phyloP scores from a whole-genome alignment of 2,329 filamentous ascomycete species.

The Fragosphaeria purpurea region DNA sequence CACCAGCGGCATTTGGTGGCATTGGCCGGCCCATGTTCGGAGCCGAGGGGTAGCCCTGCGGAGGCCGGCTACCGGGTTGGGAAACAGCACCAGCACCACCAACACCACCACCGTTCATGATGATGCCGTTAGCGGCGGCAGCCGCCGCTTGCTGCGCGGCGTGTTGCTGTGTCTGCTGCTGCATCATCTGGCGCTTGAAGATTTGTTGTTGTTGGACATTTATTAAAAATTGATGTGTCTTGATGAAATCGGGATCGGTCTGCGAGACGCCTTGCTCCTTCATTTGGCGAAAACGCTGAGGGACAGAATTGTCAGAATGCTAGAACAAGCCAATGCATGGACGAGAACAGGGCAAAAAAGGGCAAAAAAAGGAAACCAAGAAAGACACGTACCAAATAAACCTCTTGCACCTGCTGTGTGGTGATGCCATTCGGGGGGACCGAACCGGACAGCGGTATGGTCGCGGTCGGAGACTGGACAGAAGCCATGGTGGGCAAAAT shows the following conservation, averaged over 20 bases:
- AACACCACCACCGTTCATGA: slow-evolving; percentile 4
- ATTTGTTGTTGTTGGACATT: slow-evolving; percentile 42
- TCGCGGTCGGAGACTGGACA: slow-evolving; percentile 56
- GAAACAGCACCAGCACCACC: not conserved
- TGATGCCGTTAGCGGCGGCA: slow-evolving; percentile 37
- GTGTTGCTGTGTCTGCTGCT: slow-evolving; percentile 26
- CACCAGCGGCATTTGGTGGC: not conserved
- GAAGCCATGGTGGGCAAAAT: slow-evolving; percentile 57
- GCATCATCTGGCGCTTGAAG: slow-evolving; percentile 21
- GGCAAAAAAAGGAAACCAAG: not conserved
- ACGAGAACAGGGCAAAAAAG: not conserved
- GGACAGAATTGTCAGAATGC: not conserved
- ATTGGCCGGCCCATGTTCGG: slow-evolving; percentile 14
- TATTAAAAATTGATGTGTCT: slow-evolving; percentile 64
- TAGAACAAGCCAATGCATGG: not conserved
- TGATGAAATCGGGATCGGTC: slow-evolving; percentile 79
- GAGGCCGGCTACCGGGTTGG: slow-evolving; percentile 25
- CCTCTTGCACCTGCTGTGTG: slow-evolving; percentile 67
- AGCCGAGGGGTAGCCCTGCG: slow-evolving; percentile 18
- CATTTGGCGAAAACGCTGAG: slow-evolving; percentile 80
- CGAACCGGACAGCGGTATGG: slow-evolving; percentile 55
- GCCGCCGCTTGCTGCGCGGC: slow-evolving; percentile 9
- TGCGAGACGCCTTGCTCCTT: slow-evolving; percentile 72
- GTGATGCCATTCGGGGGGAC: slow-evolving; percentile 58
- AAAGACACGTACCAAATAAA: slow-evolving; percentile 28